Base-by-base conservation (phyloP, 352 stramenopile genomes). In the Globisporangium parvum region DNA sequence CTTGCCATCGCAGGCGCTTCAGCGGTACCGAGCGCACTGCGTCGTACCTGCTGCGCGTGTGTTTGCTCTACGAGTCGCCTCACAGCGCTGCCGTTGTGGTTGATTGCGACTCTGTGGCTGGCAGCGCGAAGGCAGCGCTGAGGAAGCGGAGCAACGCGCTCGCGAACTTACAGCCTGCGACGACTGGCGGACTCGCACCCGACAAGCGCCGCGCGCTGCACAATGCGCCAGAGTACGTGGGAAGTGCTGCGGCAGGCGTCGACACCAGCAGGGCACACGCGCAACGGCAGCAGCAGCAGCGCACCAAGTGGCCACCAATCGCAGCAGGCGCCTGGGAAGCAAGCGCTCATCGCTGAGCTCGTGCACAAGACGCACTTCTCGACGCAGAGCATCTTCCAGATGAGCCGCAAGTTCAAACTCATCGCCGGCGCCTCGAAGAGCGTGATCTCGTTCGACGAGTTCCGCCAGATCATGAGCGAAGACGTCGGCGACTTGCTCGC, bases 331-430 rank as follows among this genome's bases (percentile, higher is more conserved):
- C 24, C 40, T 2, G 65, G 71, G 2, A 81, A 81, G 55, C 71
- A 81, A 51, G 69, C 66, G 11, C 71, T 81, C 9, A 76, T 81
- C 46, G 63, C 69, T 0, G 69, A 81, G 63, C 69, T 81, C 18
- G 65, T 76, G 46, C 28, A 41, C 17, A 60, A 54, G 31, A 78
- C 71, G 9, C 59, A 69, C 24, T 81, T 81, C 50, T 69, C 63
- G 26, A 78, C 68, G 42, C 48, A 68, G 20, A 62, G 71, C 53
- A 77, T 81, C 20, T 81, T 78, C 51, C 69, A 77, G 31, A 60
- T 81, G 66, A 81, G 71, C 37, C 70, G 71, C 53, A 67, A 70
- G 63, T 81, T 81, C 59, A 78, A 78, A 42, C 57, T 67, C 37
- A 69, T 75, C n/a, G 71, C 71, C 2, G 63, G 63, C 18, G 40